Base-by-base conservation (phyloP, 2,329 filamentous ascomycete genomes). In the Hymenotorrendiella dingleyae region DNA sequence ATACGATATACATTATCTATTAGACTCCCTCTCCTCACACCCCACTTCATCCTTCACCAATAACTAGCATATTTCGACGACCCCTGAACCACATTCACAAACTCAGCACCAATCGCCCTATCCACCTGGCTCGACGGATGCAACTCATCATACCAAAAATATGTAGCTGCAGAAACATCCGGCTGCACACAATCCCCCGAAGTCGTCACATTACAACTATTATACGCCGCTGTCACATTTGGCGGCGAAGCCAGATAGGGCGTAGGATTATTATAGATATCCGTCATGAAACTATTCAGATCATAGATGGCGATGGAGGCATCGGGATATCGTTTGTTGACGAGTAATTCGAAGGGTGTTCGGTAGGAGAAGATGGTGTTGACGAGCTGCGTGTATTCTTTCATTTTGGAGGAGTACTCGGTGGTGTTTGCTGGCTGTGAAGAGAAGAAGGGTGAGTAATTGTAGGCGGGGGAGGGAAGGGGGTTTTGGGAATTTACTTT, bases 141-240 rank as follows among this genome's bases (percentile, higher is more conserved):
- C 57, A 90, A 61, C 57, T 80, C 75, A 62, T 91, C 84, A 54
- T 72, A 85, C 82, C 84, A 90, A 59, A 87, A 52, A 59, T 76
- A 90, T 34, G 74, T 79, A 51, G 83, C 75, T 24, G 68, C 62
- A 3, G 68, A 43, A 11, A 62, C 50, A 27, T 66, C 64, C 43
- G 65, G 45, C 33, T 44, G n/a, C 6, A 23, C 40, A 48, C 73
- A 77, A 4, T 57, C 47, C 4, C 44, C 40, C 7, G 49, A 46
- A 16, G 60, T 53, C 2, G 57, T 43, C 2, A 57, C 43, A 19
- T 59, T 39, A 54, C 84, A 88, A 17, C 73, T 63, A 33, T 75
- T 68, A 42, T 74, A 78, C 32, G 67, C 76, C 0, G 76, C 74
- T 0, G 72, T 76, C 2, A 79, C 75, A 55, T 87, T 80, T 5